Conservation (phyloP, 2,329 filamentous ascomycete genomes). For the Monilinia laxa region DNA sequence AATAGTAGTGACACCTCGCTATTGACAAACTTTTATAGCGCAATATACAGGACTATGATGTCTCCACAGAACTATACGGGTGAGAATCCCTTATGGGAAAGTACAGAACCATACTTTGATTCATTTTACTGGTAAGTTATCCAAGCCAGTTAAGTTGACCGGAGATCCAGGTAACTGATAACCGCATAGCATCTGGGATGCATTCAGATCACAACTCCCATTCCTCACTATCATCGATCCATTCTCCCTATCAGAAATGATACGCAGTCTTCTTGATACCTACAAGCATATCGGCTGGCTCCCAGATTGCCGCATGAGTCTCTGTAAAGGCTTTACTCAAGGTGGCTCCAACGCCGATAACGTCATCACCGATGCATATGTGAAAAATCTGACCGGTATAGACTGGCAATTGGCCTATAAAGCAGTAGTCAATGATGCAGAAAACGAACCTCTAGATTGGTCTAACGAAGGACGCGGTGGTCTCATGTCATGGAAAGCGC, state of each 20-base stretch:
- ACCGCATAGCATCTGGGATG: constrained; percentile 62
- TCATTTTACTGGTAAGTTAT: constrained; percentile 51
- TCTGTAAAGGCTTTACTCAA: constrained; percentile 71
- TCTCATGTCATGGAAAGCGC: constrained; percentile 66
- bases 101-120: constrained; percentile 69
- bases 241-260: constrained; percentile 59
- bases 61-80: constrained; percentile 72
- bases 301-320: constrained; percentile 56
- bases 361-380: constrained; percentile 63
- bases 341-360: constrained; percentile 71
- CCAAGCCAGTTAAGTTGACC: constrained; percentile 49
- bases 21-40: constrained; percentile 64
- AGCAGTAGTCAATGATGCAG: constrained; percentile 64
- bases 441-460: constrained; percentile 60
- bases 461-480: constrained; percentile 68
- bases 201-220: constrained; percentile 65
- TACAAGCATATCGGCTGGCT: constrained; percentile 58
- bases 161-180: not conserved
- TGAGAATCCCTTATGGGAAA: constrained; percentile 68
- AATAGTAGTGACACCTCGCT: constrained; percentile 52
- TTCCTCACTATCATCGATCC: constrained; percentile 69
- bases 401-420: constrained; percentile 69
- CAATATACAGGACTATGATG: constrained; percentile 67
- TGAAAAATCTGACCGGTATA: constrained; percentile 66
- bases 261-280: constrained; percentile 69